Conservation (phyloP, 1,139 yeast species). For the Williopsis jadinii region DNA sequence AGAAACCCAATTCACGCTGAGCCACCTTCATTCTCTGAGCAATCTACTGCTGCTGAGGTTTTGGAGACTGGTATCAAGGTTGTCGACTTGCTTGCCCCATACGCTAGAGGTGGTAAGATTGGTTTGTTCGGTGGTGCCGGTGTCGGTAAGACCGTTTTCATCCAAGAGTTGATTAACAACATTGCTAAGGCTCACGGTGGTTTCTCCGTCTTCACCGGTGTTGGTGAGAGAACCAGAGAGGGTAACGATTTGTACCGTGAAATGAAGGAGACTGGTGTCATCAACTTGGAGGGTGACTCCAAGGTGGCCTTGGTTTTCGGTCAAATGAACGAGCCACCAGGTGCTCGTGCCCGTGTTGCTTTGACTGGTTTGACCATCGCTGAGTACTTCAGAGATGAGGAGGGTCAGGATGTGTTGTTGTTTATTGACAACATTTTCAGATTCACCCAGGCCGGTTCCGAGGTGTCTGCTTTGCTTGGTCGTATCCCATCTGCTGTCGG, state of each 20-base stretch:
- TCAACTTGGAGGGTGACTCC: conserved; percentile 98
- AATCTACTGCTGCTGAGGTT: conserved; percentile 96
- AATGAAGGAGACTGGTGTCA: conserved; percentile 99
- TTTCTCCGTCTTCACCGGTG: conserved; percentile 99
- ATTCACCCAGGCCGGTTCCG: conserved; percentile 99
- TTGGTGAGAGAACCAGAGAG: conserved; percentile 99
- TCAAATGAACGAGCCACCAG: conserved; percentile 99
- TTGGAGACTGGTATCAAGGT: conserved; percentile 99
- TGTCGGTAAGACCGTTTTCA: conserved; percentile 99
- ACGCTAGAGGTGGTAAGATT: conserved; percentile 99
- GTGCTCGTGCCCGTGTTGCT: conserved; percentile 99
- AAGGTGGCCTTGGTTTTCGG: conserved; percentile 99
- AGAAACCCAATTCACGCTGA: conserved; percentile 98
- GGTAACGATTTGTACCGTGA: conserved; percentile 99
- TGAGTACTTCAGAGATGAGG: conserved; percentile 99
- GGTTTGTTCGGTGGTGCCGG: conserved; percentile 99
- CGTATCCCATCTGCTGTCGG: conserved; percentile 99
- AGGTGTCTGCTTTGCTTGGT: conserved; percentile 99
- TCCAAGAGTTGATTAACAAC: conserved; percentile 99
- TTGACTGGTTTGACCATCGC: conserved; percentile 99
- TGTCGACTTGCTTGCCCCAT: conserved; percentile 98
- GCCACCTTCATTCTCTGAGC: conserved; percentile 93
- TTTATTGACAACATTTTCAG: conserved; percentile 99
- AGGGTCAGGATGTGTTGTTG: conserved; percentile 99
- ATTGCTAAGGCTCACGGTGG: conserved; percentile 99